Evolutionary conservation across 148 eudicot species (phyloP).

Genomic region (Camellia japonica): DNA sequence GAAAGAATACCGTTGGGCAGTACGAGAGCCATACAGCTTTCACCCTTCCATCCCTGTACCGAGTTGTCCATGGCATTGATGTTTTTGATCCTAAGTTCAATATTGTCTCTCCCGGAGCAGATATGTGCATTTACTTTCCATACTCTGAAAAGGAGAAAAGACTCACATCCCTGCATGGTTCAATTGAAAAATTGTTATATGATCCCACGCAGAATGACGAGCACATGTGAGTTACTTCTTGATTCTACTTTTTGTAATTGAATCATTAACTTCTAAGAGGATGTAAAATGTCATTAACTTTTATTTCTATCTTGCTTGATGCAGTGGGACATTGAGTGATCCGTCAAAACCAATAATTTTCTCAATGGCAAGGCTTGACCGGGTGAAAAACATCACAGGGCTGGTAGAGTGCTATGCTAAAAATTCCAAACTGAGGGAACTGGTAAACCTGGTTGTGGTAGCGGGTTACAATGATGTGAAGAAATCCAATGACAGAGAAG

Average conservation of each 20-base stretch:
- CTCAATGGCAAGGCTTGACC: slow-evolving; percentile 98
- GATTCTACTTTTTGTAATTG: slow-evolving; percentile 2
- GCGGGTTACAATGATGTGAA: slow-evolving; percentile 91
- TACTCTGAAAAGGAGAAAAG: slow-evolving; percentile 65
- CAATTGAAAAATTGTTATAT: slow-evolving; percentile 71
- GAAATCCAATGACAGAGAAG: slow-evolving; percentile 87
- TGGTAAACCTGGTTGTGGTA: slow-evolving; percentile 75
- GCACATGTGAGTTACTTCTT: slow-evolving; percentile 55
- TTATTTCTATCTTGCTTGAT: slow-evolving; percentile 11
- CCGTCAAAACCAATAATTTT: slow-evolving; percentile 82
- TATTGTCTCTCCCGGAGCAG: slow-evolving; percentile 98
- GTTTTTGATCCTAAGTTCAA: slow-evolving; percentile 98
- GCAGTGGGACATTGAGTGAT: slow-evolving; percentile 81
- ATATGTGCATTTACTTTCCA: slow-evolving; percentile 78
- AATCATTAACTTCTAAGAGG: no score
- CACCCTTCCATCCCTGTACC: slow-evolving; percentile 83
- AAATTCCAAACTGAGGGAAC: slow-evolving; percentile 58
- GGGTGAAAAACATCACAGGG: slow-evolving; percentile 87
- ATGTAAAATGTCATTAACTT: no score
- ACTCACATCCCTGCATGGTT: slow-evolving; percentile 64
- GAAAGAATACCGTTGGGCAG: slow-evolving; percentile 94
- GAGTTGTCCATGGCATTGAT: slow-evolving; percentile 95
- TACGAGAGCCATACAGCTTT: slow-evolving; percentile 93
- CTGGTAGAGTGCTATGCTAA: slow-evolving; percentile 89
- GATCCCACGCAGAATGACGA: slow-evolving; percentile 79